A percentile compares a stretch with the other conserved stretches of the same genome.
Evolutionary conservation across 306 rosid genomes (phyloP).

Genomic region (apple (Malus domestica)): DNA sequence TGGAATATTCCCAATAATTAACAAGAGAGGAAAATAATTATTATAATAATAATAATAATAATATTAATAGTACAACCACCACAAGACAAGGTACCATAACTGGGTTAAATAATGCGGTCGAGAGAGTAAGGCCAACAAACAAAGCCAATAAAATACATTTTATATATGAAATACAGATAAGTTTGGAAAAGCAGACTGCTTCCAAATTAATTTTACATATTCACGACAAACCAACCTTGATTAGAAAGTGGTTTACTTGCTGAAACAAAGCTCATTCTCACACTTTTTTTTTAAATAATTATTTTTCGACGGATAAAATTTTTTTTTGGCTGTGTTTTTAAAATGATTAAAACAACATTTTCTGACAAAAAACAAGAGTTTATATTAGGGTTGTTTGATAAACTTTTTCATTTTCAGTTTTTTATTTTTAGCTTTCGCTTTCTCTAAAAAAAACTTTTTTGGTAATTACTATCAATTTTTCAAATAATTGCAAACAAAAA

Average conservation of each 20-base stretch:
- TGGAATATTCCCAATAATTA: neutral
- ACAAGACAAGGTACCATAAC: neutral
- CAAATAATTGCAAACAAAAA: too few relatives aligned
- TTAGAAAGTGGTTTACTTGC: neutral
- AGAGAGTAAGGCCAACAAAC: neutral
- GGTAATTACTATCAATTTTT: too few relatives aligned
- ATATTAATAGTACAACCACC: neutral
- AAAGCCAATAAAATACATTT: neutral
- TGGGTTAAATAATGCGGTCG: neutral
- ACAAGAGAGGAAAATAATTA: neutral
- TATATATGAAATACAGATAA: neutral
- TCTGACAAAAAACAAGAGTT: too few relatives aligned
- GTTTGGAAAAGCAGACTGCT: neutral
- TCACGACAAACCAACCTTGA: neutral
- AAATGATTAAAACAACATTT: too few relatives aligned
- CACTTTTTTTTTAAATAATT: neutral
- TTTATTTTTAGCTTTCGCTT: too few relatives aligned
- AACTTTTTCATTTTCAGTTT: too few relatives aligned
- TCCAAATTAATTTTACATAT: neutral
- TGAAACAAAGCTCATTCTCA: neutral
- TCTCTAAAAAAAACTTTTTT: too few relatives aligned
- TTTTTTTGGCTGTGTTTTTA: neutral
- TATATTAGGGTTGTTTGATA: too few relatives aligned
- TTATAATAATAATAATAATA: too few relatives aligned
- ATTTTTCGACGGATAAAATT: too few relatives aligned